Conservation (phyloP, 352 stramenopile genomes). For the Phytophthora citrophthora region DNA sequence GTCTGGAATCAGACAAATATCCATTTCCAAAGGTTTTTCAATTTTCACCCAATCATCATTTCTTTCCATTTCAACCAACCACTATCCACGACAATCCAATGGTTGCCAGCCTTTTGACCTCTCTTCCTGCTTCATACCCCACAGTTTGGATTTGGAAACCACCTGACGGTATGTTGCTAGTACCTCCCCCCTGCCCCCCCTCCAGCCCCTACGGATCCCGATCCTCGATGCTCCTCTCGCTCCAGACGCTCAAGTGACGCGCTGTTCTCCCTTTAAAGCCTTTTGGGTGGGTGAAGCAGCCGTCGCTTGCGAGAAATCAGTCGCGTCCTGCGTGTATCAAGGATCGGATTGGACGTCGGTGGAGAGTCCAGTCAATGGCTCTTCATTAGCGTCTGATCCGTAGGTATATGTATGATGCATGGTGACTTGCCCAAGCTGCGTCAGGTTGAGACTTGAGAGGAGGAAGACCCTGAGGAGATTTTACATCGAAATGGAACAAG, state of each 20-base stretch:
- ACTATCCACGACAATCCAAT: slow-evolving; percentile 20
- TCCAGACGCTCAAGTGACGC: slow-evolving; percentile 35
- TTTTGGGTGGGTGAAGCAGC: slow-evolving; percentile 17
- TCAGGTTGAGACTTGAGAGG: slow-evolving; percentile 7
- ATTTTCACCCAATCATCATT: neutral
- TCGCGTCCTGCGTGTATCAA: slow-evolving; percentile 79
- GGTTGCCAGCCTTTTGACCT: slow-evolving; percentile 16
- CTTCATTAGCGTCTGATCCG: slow-evolving; percentile 51
- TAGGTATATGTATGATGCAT: slow-evolving; percentile 89
- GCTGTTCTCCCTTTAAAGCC: slow-evolving; percentile 9
- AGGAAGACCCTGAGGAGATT: neutral
- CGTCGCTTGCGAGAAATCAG: slow-evolving; percentile 50
- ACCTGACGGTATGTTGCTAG: slow-evolving; percentile 71
- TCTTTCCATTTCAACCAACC: neutral
- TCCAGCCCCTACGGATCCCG: slow-evolving; percentile 38
- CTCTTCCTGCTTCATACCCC: neutral
- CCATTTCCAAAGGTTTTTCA: neutral
- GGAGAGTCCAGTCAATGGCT: slow-evolving; percentile 3
- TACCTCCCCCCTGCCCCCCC: neutral
- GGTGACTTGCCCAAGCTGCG: slow-evolving; percentile 43
- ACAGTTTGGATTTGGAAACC: slow-evolving; percentile 89
- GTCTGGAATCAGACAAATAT: neutral
- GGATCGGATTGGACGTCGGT: slow-evolving; percentile 71
- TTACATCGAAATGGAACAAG: no score
- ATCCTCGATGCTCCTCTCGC: slow-evolving; percentile 39